Base-by-base conservation (phyloP, 2,329 filamentous ascomycete genomes). In the Aspergillus candidus region DNA sequence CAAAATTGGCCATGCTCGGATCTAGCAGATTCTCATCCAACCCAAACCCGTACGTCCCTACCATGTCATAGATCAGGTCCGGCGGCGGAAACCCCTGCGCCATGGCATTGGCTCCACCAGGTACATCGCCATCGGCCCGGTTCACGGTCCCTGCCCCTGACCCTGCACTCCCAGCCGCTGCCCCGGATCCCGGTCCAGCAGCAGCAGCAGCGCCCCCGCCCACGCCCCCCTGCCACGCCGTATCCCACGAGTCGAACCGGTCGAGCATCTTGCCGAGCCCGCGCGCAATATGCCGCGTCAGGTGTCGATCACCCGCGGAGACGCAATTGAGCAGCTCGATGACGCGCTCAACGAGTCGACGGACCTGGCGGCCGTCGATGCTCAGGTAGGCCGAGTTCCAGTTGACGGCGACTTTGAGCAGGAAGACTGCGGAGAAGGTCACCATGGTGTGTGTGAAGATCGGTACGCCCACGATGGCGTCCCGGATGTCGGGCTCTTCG, bases 401-500 rank as follows among this genome's bases (percentile, higher is more conserved):
- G 40, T 67, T 69, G 30, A 69, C 64, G 10, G 67, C 68, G 6
- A 71, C 69, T 52, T 72, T 72, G 39, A 72, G 62, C 29, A 72
- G 51, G 47, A 72, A 72, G 0, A 71, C 68, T 0, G 69, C 69
- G 4, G 69, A 71, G 48, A 72, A 72, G 10, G 69, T 70, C 38
- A 72, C 67, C 63, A 72, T 70, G 1, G 68, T 71, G 41, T 71
- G 69, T 1, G 69, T 67, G 50, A 70, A 69, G 12, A 72, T 67
- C 5, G 71, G 66, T 1, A 75, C 72, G 2, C 74, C 73, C 14
- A 73, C 70, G 13, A 70, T 65, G 13, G 72, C 72, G 32, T 72
- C 68, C 3, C 69, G 67, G 39, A 77, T 74, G 48, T 73, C 67
- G 12, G 62, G 57, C 34, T 75, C 73, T 14, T 77, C 70, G 0